A percentile compares a stretch with the other conserved stretches of the same genome.
phyloP scores from a whole-genome alignment of 139 green algal species.

The Gonium pectorale region DNA sequence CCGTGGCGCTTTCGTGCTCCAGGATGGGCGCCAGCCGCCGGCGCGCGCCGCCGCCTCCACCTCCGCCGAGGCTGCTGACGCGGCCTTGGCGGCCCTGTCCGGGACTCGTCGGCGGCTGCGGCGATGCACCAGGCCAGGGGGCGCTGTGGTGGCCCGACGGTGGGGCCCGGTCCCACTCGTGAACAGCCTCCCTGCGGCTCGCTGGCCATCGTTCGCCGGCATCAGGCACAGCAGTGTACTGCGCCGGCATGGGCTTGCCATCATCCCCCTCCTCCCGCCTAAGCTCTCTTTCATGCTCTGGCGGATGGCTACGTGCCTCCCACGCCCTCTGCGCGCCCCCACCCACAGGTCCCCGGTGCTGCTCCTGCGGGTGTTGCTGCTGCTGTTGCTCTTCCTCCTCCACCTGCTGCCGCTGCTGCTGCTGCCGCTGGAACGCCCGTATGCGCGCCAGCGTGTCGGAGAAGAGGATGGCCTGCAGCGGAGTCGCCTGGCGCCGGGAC shows the following conservation, averaged over 20 bases:
- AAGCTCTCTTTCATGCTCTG: too few relatives aligned
- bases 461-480: slow-evolving; percentile 49
- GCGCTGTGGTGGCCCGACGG: too few relatives aligned
- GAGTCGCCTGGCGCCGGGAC: slow-evolving; percentile 24
- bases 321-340: too few relatives aligned
- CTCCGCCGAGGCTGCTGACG: background rate
- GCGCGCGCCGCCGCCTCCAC: background rate
- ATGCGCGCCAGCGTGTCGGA: slow-evolving; percentile 42
- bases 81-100: background rate
- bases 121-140: too few relatives aligned
- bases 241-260: too few relatives aligned
- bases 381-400: background rate
- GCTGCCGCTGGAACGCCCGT: slow-evolving; percentile 15
- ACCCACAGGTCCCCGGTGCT: background rate
- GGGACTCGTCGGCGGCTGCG: background rate
- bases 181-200: too few relatives aligned
- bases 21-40: background rate
- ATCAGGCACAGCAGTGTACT: too few relatives aligned
- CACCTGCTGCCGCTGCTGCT: background rate
- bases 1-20: background rate
- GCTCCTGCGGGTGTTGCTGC: background rate
- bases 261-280: too few relatives aligned
- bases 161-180: too few relatives aligned
- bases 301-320: too few relatives aligned
- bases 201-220: too few relatives aligned